Evolutionary conservation across 208 protist species (phyloP), one percentile per base, ranked within the genome.

Genomic region (Crithidia mellificae): DNA sequence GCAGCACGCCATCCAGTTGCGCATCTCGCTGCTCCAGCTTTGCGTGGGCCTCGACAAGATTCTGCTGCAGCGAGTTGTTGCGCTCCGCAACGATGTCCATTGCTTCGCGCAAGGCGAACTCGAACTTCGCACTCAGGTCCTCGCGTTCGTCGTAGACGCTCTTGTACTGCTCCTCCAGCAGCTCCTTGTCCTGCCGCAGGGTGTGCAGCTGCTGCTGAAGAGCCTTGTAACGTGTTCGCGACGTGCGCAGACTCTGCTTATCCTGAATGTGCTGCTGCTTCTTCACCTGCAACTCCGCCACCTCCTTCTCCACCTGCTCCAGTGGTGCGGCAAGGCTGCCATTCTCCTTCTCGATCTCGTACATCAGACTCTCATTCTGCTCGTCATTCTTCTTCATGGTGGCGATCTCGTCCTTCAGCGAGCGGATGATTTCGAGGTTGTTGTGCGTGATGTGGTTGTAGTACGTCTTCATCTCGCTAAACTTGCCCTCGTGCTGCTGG

Each of bases 361-460:
- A 97, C 96, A 99, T 98, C 29, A 98, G 84, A 46, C 94, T 96
- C 78, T 98, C 96, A 66, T 98, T 98, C 51, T 95, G 81, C 52
- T 93, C 87, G 72, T 98, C 95, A 61, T 97, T 96, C 74, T 96
- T 93, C 72, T 96, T 96, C 97, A 98, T 98, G 19, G 93, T 85
- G 53, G 83, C 94, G 55, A 98, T 94, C 72, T 98, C 91, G 38
- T 96, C 95, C 83, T 99, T 99, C 8, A 99, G 83, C 2, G 92
- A 98, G 57, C 97, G 90, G 72, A 99, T 99, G 27, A 99, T 96
- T 43, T 98, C 97, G 15, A 99, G 65, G 80, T 99, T 99, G 81
- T 98, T 99, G 51, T 88, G 94, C 0, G 98, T 99, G 72, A 99
- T 99, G 72, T 97, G 92, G 68, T 98, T 98, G 85, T 99, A 99